A percentile compares a stretch with the other conserved stretches of the same genome.
Evolutionary conservation across 441 rosid species (phyloP).

Genomic region (Populus hybrid): DNA sequence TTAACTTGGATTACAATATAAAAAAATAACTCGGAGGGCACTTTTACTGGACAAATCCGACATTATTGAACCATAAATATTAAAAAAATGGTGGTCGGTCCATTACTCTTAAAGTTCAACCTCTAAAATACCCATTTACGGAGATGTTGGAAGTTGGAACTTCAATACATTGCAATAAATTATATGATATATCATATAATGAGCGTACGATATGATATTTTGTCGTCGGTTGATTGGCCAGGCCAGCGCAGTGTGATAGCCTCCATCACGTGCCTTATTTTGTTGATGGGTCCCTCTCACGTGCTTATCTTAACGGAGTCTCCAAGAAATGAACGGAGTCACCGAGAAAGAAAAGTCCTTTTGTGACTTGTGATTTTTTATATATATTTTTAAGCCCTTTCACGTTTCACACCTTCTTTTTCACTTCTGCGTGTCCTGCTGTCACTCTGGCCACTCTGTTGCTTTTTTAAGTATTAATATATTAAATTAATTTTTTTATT

Average conservation of each 20-base stretch:
- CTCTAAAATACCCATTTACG: conserved; percentile 10
- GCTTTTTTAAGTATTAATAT: no score
- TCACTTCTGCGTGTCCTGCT: no score
- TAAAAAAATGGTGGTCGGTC: conserved; percentile 7
- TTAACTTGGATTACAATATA: no score
- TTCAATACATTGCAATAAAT: conserved; percentile 8
- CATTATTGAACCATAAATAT: conserved; percentile 11
- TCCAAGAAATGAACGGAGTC: no score
- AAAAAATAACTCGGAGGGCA: no score
- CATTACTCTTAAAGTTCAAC: neutral
- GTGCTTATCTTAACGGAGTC: conserved; percentile 21
- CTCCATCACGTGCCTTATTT: conserved; percentile 37
- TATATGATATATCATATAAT: neutral
- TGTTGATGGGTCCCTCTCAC: conserved; percentile 13
- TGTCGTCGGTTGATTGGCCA: neutral
- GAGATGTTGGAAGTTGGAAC: conserved; percentile 31
- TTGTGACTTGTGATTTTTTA: no score
- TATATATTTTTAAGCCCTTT: no score
- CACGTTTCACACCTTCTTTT: no score
- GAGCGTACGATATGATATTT: neutral
- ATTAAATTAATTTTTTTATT: no score
- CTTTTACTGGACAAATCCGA: neutral
- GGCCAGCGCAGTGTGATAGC: conserved; percentile 12
- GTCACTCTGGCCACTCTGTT: no score
- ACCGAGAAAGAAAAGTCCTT: conserved; percentile 5